phyloP scores from a whole-genome alignment of 768 basidiomycete genomes.

The Paxillus involutus region DNA sequence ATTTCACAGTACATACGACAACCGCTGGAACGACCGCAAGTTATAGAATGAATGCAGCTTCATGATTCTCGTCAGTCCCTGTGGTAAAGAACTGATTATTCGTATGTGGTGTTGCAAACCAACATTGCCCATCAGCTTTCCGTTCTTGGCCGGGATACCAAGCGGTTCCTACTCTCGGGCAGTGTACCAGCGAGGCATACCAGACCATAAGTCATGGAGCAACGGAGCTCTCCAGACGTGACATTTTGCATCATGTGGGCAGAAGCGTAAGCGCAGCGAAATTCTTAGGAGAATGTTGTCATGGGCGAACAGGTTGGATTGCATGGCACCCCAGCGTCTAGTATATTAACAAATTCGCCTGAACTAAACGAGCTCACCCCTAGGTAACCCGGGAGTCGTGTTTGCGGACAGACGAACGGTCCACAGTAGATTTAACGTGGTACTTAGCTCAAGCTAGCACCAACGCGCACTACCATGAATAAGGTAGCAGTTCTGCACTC shows the following conservation, averaged over 20 bases:
- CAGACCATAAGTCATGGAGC: constrained; percentile 43
- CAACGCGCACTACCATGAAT: too few species aligned
- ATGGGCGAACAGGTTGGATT: neutral
- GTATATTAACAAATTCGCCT: constrained; percentile 11
- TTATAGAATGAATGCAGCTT: neutral
- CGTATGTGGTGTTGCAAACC: too few species aligned
- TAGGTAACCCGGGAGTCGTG: neutral
- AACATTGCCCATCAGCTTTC: constrained; percentile 50
- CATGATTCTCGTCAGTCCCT: neutral
- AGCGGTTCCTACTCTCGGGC: constrained; percentile 43
- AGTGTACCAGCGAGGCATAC: constrained; percentile 43
- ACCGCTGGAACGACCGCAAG: neutral
- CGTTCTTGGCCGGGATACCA: constrained; percentile 49
- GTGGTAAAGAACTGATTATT: neutral
- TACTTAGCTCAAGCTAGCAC: too few species aligned
- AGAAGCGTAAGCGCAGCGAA: neutral
- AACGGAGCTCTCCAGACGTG: constrained; percentile 34
- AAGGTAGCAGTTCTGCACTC: too few species aligned
- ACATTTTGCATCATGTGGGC: constrained; percentile 43
- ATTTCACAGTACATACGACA: too few species aligned
- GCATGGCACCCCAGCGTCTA: constrained; percentile 5
- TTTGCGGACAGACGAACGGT: neutral
- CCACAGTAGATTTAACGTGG: neutral
- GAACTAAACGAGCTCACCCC: constrained; percentile 16
- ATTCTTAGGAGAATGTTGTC: neutral